Evolutionary conservation across 768 basidiomycete genomes (phyloP).

Genomic region (Amanita fuliginea): DNA sequence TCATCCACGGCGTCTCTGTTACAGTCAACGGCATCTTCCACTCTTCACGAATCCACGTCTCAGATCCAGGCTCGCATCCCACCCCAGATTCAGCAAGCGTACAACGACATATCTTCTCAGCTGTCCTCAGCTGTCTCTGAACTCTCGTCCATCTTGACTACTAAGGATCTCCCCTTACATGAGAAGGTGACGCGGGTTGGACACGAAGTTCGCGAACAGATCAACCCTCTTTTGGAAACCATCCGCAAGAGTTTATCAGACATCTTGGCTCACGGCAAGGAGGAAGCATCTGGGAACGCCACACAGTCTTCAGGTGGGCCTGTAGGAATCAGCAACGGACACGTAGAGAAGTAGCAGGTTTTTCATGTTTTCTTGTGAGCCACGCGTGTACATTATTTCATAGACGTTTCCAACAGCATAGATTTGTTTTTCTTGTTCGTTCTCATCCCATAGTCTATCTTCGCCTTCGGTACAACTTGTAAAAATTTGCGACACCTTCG

Average conservation of each 20-base stretch:
- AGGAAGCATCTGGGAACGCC: constrained; percentile 2
- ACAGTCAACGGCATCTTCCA: constrained; percentile 17
- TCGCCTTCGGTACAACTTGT: background rate
- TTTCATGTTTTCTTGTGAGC: background rate
- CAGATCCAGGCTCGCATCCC: constrained; percentile 38
- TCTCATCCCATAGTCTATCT: background rate
- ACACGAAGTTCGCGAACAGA: constrained; percentile 47
- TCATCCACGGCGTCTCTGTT: constrained; percentile 42
- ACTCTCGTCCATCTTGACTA: constrained; percentile 38
- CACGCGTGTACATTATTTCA: constrained; percentile 1
- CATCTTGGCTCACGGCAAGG: constrained; percentile 20
- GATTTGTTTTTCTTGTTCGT: constrained; percentile 1
- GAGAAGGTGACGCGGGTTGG: constrained; percentile 52
- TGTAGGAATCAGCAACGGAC: background rate
- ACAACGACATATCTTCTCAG: constrained; percentile 35
- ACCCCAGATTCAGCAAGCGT: constrained; percentile 47
- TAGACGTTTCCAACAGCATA: background rate
- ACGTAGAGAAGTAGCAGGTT: background rate
- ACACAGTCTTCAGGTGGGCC: constrained; percentile 11
- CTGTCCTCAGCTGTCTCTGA: constrained; percentile 40
- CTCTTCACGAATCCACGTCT: constrained; percentile 23
- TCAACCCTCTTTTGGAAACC: constrained; percentile 50
- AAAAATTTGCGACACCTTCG: too few relatives aligned
- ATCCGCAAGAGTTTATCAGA: constrained; percentile 31
- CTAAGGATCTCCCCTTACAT: constrained; percentile 43